Conservation (phyloP, 2,329 filamentous ascomycete species). For the Parasarocladium wereldwijsianum region DNA sequence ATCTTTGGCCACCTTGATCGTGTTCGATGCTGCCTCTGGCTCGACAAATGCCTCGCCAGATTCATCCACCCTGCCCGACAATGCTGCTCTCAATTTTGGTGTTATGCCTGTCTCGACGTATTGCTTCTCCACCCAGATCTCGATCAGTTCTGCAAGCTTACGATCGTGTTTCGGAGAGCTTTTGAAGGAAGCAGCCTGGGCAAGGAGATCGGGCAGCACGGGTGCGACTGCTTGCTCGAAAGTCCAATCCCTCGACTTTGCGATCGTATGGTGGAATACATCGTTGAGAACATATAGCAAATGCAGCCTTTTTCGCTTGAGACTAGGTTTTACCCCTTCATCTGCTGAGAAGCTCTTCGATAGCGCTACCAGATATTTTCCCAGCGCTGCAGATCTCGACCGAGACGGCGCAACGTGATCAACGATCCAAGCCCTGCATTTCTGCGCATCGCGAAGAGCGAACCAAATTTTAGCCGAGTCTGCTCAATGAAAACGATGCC, state of each 20-base stretch:
- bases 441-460: conserved; percentile 36
- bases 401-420: conserved; percentile 54
- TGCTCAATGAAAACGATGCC: conserved; percentile 15
- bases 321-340: conserved; percentile 28
- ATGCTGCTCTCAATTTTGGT: conserved; percentile 42
- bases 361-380: conserved; percentile 61
- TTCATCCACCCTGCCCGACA: conserved; percentile 14
- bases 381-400: conserved; percentile 50
- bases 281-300: conserved; percentile 70
- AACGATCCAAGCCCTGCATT: conserved; percentile 77
- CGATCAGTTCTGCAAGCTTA: conserved; percentile 50
- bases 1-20: conserved; percentile 33
- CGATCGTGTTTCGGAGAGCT: conserved; percentile 49
- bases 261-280: conserved; percentile 53
- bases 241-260: conserved; percentile 31
- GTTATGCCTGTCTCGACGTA: conserved; percentile 45
- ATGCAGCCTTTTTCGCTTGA: conserved; percentile 56
- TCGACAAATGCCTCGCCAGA: background rate
- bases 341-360: conserved; percentile 28
- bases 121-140: conserved; percentile 52
- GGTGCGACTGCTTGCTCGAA: conserved; percentile 43
- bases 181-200: conserved; percentile 39
- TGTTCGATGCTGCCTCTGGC: conserved; percentile 12
- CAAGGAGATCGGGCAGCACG: conserved; percentile 47
- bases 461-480: conserved; percentile 10